phyloP scores from a whole-genome alignment of 345 rosid genomes.

The Salix brachista region DNA sequence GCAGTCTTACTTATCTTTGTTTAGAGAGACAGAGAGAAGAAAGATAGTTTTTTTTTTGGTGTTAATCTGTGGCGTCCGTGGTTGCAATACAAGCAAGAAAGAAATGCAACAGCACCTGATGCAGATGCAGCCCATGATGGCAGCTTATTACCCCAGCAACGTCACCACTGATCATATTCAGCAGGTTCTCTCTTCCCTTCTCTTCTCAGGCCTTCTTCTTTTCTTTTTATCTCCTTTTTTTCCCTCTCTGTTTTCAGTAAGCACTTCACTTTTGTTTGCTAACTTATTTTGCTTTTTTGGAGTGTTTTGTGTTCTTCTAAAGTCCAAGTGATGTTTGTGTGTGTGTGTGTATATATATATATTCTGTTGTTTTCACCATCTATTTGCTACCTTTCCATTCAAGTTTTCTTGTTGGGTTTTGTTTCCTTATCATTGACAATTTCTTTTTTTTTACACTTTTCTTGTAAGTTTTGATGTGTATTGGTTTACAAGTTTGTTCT shows the following conservation, averaged over 20 bases:
- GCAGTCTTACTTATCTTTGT: slow-evolving; percentile 3
- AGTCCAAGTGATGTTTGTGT: neutral
- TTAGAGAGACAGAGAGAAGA: slow-evolving; percentile 5
- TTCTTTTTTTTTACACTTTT: neutral
- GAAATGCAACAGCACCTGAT: slow-evolving; percentile 95
- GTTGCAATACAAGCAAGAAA: slow-evolving; percentile 3
- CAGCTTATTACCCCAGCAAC: slow-evolving; percentile 97
- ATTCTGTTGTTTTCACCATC: neutral
- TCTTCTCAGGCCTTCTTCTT: neutral
- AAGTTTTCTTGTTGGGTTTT: neutral
- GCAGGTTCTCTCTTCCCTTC: slow-evolving; percentile 54
- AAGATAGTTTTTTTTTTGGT: neutral
- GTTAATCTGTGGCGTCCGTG: neutral
- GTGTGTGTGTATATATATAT: neutral
- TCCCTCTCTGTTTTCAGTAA: neutral
- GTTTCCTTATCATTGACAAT: neutral
- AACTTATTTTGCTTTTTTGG: neutral
- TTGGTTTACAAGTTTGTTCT: slow-evolving; percentile 16
- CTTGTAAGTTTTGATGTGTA: neutral
- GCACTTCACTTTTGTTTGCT: neutral
- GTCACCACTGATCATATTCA: slow-evolving; percentile 99
- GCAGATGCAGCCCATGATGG: slow-evolving; percentile 99
- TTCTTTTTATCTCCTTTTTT: neutral
- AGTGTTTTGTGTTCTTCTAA: neutral
- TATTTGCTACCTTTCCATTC: neutral